Percentiles rank a stretch among this genome's conserved stretches.
Conservation (phyloP, 2,329 filamentous ascomycete genomes). For the Scytalidium sp. region DNA sequence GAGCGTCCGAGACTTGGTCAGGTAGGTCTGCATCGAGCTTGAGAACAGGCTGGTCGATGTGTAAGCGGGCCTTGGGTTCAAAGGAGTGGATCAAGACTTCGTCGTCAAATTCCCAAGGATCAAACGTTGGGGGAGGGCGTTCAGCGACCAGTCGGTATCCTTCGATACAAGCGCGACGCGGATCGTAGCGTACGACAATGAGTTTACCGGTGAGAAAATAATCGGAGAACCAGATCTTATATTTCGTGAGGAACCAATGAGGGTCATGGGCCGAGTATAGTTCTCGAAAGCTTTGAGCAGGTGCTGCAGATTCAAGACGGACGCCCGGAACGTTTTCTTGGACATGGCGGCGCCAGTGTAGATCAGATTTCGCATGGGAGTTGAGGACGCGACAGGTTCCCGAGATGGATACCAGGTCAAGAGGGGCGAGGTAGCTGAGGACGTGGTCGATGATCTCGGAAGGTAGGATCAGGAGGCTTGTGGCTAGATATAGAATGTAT, state of each 20-base stretch:
- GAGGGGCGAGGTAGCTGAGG: slow-evolving; percentile 60
- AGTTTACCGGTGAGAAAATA: slow-evolving; percentile 69
- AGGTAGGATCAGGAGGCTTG: slow-evolving; percentile 56
- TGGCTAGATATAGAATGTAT: background rate
- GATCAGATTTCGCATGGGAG: slow-evolving; percentile 59
- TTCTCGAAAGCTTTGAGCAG: slow-evolving; percentile 62
- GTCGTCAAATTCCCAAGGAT: slow-evolving; percentile 63
- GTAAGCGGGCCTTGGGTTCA: slow-evolving; percentile 65
- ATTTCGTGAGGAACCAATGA: slow-evolving; percentile 77
- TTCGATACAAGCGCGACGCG: slow-evolving; percentile 71
- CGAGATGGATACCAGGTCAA: slow-evolving; percentile 59
- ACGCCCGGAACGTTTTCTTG: slow-evolving; percentile 62
- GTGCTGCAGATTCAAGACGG: slow-evolving; percentile 50
- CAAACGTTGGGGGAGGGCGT: slow-evolving; percentile 49
- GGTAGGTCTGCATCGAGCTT: slow-evolving; percentile 40
- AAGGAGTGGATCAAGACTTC: slow-evolving; percentile 72
- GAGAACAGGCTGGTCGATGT: slow-evolving; percentile 71
- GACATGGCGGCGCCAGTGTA: slow-evolving; percentile 69
- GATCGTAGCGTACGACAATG: slow-evolving; percentile 74
- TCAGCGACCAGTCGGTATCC: slow-evolving; percentile 73
- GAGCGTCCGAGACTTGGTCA: slow-evolving; percentile 7
- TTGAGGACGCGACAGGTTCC: slow-evolving; percentile 60
- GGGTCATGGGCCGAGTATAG: slow-evolving; percentile 74
- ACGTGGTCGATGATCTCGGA: slow-evolving; percentile 74
- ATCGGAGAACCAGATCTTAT: slow-evolving; percentile 87